Evolutionary conservation across 176 grass and related monocot species (phyloP).

Genomic region (Poa pratensis): DNA sequence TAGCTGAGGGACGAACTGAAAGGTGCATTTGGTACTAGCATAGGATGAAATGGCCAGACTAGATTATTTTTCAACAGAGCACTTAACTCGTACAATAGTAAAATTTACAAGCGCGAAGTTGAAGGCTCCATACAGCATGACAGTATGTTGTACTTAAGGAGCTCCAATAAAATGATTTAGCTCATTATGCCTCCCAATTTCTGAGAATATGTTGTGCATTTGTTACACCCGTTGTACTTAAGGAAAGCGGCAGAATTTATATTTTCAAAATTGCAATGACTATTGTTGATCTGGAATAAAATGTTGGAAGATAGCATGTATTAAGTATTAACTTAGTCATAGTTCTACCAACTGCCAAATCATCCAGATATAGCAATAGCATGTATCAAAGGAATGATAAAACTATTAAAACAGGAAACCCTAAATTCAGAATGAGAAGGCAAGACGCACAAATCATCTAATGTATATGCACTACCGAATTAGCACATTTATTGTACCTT

Average conservation of each 20-base stretch:
- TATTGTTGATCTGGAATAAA: constrained; percentile 20
- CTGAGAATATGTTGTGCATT: neutral
- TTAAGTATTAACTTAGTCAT: neutral
- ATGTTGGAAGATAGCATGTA: neutral
- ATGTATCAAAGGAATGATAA: neutral
- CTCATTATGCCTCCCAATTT: neutral
- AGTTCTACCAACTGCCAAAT: neutral
- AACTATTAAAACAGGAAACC: neutral
- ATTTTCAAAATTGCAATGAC: constrained; percentile 4
- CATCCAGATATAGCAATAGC: neutral
- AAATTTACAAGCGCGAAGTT: neutral
- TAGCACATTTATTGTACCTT: constrained; percentile 55
- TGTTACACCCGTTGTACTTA: neutral
- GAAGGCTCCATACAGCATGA: neutral
- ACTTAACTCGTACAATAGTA: neutral
- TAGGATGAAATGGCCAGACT: neutral
- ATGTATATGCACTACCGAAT: constrained; percentile 2
- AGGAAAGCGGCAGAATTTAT: neutral
- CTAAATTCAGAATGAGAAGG: constrained; percentile 28
- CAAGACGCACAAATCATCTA: neutral
- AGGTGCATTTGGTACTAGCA: neutral
- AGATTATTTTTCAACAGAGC: neutral
- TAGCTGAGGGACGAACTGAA: neutral
- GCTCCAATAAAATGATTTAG: neutral
- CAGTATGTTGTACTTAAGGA: neutral